Conservation (phyloP, 257 asterid species). For the Agastache rugosa region DNA sequence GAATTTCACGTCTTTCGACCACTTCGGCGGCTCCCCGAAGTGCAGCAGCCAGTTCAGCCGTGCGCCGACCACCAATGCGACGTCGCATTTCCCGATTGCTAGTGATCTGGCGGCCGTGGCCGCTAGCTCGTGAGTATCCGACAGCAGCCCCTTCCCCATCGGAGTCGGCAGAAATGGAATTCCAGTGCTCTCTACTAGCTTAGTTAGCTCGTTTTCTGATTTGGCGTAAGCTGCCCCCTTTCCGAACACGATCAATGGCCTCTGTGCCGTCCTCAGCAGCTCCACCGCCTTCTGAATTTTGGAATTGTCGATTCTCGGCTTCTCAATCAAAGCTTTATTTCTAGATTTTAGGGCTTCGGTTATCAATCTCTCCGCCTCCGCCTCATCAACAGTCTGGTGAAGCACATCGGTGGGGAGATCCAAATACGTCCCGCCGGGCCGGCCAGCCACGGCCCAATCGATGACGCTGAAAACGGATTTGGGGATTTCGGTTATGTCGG, state of each 20-base stretch:
- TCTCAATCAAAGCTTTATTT: slow-evolving; percentile 44
- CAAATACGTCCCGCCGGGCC: slow-evolving; percentile 87
- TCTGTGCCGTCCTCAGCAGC: slow-evolving; percentile 67
- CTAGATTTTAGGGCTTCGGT: slow-evolving; percentile 52
- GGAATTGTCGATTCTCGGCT: slow-evolving; percentile 43
- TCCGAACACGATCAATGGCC: slow-evolving; percentile 93
- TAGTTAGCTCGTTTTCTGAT: slow-evolving; percentile 65
- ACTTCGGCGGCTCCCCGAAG: slow-evolving; percentile 91
- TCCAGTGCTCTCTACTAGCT: slow-evolving; percentile 71
- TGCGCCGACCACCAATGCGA: slow-evolving; percentile 85
- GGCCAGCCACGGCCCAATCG: slow-evolving; percentile 63
- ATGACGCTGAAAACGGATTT: slow-evolving; percentile 64
- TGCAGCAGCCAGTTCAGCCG: slow-evolving; percentile 91
- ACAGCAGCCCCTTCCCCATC: slow-evolving; percentile 84
- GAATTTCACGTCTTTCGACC: slow-evolving; percentile 85
- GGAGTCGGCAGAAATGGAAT: slow-evolving; percentile 93
- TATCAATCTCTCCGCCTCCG: slow-evolving; percentile 68
- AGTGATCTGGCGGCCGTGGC: slow-evolving; percentile 91
- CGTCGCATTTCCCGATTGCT: slow-evolving; percentile 90
- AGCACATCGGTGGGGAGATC: slow-evolving; percentile 86
- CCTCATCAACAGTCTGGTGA: slow-evolving; percentile 59
- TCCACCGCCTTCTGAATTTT: slow-evolving; percentile 68
- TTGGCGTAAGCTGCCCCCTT: slow-evolving; percentile 84
- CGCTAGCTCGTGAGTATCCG: slow-evolving; percentile 81
- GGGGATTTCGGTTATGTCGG: slow-evolving; percentile 63